A percentile compares a stretch with the other conserved stretches of the same genome.
These are phyloP conservation scores for Ogataea corticis DNA, from an alignment of 805 yeast species.

Conservation along the genomic window DNA sequence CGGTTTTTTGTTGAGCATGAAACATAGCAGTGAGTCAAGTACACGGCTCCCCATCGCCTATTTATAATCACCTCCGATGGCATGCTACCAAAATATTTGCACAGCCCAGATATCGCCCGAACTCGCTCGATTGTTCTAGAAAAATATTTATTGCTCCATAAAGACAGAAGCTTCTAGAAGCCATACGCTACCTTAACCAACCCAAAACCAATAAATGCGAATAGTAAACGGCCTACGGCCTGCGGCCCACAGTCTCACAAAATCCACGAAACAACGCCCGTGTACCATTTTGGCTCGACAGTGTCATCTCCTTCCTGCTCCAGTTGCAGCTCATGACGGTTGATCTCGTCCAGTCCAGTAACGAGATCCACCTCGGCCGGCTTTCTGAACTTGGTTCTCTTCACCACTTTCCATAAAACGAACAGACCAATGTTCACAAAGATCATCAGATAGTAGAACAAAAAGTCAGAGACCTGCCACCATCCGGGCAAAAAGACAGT, in stretches of 20 bases:
- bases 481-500: constrained; percentile 41
- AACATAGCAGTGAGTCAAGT: too few relatives aligned
- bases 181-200: background rate
- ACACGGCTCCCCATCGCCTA: background rate
- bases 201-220: background rate
- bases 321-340: constrained; percentile 36
- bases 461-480: constrained; percentile 39
- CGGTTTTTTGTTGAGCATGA: background rate
- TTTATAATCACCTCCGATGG: background rate
- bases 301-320: constrained; percentile 6
- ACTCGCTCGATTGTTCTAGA: constrained; percentile 17
- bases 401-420: constrained; percentile 38
- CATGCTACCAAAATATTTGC: constrained; percentile 2
- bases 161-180: constrained; percentile 16
- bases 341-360: constrained; percentile 41
- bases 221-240: background rate
- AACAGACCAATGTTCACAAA: constrained; percentile 40
- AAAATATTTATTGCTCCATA: background rate
- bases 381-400: constrained; percentile 38
- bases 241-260: background rate
- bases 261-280: constrained; percentile 12
- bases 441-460: constrained; percentile 44
- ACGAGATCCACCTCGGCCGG: constrained; percentile 39
- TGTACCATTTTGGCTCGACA: constrained; percentile 9
- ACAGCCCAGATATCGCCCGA: constrained; percentile 7